Conservation (phyloP, 306 rosid genomes). For the Purshia tridentata region DNA sequence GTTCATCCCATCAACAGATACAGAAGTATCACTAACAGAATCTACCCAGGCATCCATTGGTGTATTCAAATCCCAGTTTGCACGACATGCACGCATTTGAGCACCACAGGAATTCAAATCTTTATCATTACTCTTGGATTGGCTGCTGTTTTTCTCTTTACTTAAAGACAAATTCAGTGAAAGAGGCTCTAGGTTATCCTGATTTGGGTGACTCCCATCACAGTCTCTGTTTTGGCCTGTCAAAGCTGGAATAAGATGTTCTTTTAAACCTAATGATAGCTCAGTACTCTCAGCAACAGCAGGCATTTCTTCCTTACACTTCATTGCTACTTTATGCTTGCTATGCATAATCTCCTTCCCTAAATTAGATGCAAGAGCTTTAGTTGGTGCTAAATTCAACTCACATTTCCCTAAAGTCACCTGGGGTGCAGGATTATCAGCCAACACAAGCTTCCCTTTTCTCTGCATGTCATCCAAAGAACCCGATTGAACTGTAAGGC, state of each 20-base stretch:
- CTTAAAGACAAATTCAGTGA: conserved; percentile 67
- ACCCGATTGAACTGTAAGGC: conserved; percentile 23
- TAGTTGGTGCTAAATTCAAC: conserved; percentile 46
- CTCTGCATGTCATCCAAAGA: conserved; percentile 36
- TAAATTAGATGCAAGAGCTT: conserved; percentile 38
- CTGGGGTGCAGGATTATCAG: conserved; percentile 29
- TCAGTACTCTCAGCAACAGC: conserved; percentile 39
- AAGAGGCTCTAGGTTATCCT: conserved; percentile 39
- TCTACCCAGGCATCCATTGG: conserved; percentile 94
- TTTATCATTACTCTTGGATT: conserved; percentile 29
- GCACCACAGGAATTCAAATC: conserved; percentile 27
- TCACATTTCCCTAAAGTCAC: conserved; percentile 38
- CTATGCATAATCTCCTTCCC: conserved; percentile 34
- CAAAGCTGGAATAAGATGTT: conserved; percentile 37
- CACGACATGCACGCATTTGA: conserved; percentile 53
- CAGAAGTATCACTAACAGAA: conserved; percentile 39
- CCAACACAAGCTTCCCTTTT: conserved; percentile 37
- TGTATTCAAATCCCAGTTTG: conserved; percentile 95
- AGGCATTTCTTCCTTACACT: conserved; percentile 38
- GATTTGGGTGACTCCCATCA: conserved; percentile 26
- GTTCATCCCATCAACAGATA: conserved; percentile 29
- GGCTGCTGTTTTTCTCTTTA: conserved; percentile 40
- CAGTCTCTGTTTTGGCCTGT: conserved; percentile 25
- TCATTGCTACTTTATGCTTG: conserved; percentile 34
- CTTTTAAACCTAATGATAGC: conserved; percentile 50